A percentile compares a stretch with the other conserved stretches of the same genome.
phyloP scores from a whole-genome alignment of 805 yeast species.

The Candida namnaoensis region DNA sequence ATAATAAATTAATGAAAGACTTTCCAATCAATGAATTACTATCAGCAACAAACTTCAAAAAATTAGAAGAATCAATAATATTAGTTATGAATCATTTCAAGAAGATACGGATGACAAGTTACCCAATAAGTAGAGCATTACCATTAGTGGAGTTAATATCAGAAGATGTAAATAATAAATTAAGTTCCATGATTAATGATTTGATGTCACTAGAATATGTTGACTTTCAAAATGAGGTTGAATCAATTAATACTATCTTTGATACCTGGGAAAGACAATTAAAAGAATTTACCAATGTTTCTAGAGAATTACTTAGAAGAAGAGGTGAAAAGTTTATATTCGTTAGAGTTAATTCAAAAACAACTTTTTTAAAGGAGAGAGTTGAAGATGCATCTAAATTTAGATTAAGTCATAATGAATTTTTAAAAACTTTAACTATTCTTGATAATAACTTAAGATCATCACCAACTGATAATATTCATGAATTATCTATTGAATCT shows the following conservation, averaged over 20 bases:
- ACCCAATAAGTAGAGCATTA: slow-evolving; percentile 59
- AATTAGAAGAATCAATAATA: slow-evolving; percentile 35
- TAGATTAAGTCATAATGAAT: slow-evolving; percentile 43
- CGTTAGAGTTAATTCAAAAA: slow-evolving; percentile 45
- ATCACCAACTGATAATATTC: slow-evolving; percentile 6
- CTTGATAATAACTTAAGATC: background rate
- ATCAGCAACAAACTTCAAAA: slow-evolving; percentile 34
- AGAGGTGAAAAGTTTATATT: slow-evolving; percentile 63
- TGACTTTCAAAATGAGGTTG: slow-evolving; percentile 27
- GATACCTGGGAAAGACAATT: slow-evolving; percentile 49
- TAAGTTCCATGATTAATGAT: slow-evolving; percentile 31
- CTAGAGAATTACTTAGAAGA: slow-evolving; percentile 70
- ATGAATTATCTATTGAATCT: no score
- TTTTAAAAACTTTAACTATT: slow-evolving; percentile 26
- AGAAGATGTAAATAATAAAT: slow-evolving; percentile 39
- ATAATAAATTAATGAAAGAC: slow-evolving; percentile 57
- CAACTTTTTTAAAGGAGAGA: slow-evolving; percentile 30
- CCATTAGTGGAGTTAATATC: slow-evolving; percentile 59
- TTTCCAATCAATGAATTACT: slow-evolving; percentile 57
- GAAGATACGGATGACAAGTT: slow-evolving; percentile 46
- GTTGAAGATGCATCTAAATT: slow-evolving; percentile 34
- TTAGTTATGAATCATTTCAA: slow-evolving; percentile 54
- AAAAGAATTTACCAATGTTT: slow-evolving; percentile 54
- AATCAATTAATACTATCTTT: slow-evolving; percentile 25
- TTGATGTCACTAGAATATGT: slow-evolving; percentile 34